A percentile compares a stretch with the other conserved stretches of the same genome.
These are phyloP conservation scores for Boehmeria nivea DNA, from an alignment of 306 rosid genomes.

Conservation along the genomic window DNA sequence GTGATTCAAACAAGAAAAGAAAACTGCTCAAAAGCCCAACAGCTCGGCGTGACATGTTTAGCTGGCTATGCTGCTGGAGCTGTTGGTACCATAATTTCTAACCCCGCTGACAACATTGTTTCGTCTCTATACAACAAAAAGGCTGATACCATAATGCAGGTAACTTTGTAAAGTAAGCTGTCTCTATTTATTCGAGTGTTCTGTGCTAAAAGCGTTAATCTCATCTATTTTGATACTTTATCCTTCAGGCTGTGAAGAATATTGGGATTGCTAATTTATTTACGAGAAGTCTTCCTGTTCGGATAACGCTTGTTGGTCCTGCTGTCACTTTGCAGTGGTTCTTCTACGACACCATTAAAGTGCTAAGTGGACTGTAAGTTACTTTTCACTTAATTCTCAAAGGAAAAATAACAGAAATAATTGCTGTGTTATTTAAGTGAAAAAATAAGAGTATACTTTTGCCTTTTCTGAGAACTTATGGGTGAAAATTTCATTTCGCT, in stretches of 20 bases:
- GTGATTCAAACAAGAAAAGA: conserved; percentile 44
- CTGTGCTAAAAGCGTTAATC: conserved; percentile 1
- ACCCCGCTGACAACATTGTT: conserved; percentile 69
- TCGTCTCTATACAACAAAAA: conserved; percentile 60
- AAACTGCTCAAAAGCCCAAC: conserved; percentile 59
- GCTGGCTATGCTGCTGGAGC: conserved; percentile 66
- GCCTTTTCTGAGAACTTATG: too few relatives aligned
- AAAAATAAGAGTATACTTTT: too few relatives aligned
- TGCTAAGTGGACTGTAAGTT: conserved; percentile 82
- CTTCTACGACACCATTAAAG: conserved; percentile 83
- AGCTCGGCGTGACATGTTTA: conserved; percentile 64
- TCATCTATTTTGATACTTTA: conserved; percentile 5
- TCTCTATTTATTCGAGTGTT: conserved; percentile 2
- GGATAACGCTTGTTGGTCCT: conserved; percentile 79
- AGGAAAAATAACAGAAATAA: too few relatives aligned
- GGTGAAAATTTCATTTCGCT: too few relatives aligned
- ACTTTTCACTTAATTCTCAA: not conserved
- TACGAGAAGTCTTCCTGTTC: conserved; percentile 86
- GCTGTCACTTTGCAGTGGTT: conserved; percentile 88
- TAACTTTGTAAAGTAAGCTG: conserved; percentile 19
- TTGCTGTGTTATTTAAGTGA: too few relatives aligned
- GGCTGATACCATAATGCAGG: conserved; percentile 55
- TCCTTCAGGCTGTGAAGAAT: conserved; percentile 66
- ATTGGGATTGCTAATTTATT: conserved; percentile 72
- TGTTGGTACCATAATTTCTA: conserved; percentile 50